phyloP scores from a whole-genome alignment of 2,329 filamentous ascomycete species.

The Curvularia spicifera region DNA sequence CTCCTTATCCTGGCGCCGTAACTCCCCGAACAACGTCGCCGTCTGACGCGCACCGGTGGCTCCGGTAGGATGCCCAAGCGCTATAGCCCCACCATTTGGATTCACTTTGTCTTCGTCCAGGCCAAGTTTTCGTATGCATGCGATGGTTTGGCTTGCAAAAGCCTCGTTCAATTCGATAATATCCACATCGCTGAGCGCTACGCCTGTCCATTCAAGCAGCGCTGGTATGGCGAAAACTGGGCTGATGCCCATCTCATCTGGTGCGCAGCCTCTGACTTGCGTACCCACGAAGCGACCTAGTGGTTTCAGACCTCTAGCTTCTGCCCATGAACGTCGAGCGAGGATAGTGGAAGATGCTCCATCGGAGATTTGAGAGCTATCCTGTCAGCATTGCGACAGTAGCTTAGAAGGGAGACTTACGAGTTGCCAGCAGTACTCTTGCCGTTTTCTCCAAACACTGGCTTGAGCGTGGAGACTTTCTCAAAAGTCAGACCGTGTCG shows the following conservation, averaged over 20 bases:
- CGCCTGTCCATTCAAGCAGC: conserved; percentile 76
- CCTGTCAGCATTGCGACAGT: conserved; percentile 6
- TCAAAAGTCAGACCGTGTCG: conserved; percentile 87
- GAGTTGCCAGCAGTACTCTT: conserved; percentile 88
- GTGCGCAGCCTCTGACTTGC: conserved; percentile 87
- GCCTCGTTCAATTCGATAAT: conserved; percentile 95
- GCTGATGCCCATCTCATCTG: conserved; percentile 95
- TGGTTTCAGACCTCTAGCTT: conserved; percentile 85
- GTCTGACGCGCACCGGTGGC: conserved; percentile 79
- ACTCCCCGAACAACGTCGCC: conserved; percentile 75
- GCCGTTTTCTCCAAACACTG: conserved; percentile 89
- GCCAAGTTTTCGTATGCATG: conserved; percentile 72
- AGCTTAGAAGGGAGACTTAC: conserved; percentile 17
- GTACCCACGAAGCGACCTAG: conserved; percentile 92
- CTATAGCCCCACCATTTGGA: conserved; percentile 80
- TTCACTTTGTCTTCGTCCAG: conserved; percentile 80
- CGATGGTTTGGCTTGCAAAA: conserved; percentile 95
- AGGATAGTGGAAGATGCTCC: conserved; percentile 87
- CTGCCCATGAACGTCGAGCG: conserved; percentile 90
- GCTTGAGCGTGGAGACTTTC: conserved; percentile 78
- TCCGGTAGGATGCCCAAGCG: conserved; percentile 79
- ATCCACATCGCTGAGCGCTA: conserved; percentile 82
- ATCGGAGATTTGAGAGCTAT: conserved; percentile 88
- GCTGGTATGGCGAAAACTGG: conserved; percentile 76
- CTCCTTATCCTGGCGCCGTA: conserved; percentile 72